Percentiles rank a stretch among this genome's conserved stretches.
phyloP scores from a whole-genome alignment of 257 asterid species.

The Ballota nigra region DNA sequence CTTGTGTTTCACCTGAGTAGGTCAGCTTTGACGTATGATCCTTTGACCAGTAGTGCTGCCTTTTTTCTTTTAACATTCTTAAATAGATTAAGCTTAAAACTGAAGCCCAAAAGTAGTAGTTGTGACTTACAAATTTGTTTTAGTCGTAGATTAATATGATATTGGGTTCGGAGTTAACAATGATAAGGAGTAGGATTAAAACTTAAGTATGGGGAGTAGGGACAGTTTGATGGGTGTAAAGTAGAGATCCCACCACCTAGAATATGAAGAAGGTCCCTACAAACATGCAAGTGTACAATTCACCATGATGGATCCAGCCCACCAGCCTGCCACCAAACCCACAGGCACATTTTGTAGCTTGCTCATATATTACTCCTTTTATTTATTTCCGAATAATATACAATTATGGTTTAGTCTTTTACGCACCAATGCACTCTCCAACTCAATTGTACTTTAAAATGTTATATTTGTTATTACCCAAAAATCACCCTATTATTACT shows the following conservation, averaged over 20 bases:
- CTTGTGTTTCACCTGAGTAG: slow-evolving; percentile 29
- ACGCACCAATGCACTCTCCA: too few species aligned
- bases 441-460: too few species aligned
- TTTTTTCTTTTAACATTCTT: slow-evolving; percentile 5
- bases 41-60: slow-evolving; percentile 9
- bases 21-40: slow-evolving; percentile 20
- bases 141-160: neutral
- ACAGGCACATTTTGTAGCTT: slow-evolving; percentile 22
- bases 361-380: slow-evolving; percentile 3
- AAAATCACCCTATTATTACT: too few species aligned
- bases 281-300: slow-evolving; percentile 16
- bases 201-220: slow-evolving; percentile 22
- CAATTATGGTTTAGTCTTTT: too few species aligned
- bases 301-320: slow-evolving; percentile 12
- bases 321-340: slow-evolving; percentile 38
- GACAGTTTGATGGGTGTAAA: slow-evolving; percentile 35
- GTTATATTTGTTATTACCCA: too few species aligned
- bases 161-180: neutral
- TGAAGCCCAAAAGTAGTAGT: neutral
- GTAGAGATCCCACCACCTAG: slow-evolving; percentile 24
- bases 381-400: neutral
- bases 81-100: neutral
- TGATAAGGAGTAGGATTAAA: slow-evolving; percentile 20
- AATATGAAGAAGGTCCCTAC: slow-evolving; percentile 35
- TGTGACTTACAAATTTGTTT: neutral